Evolutionary conservation across 1,139 yeast species (phyloP).

Genomic region (Kluyveromyces sp.): DNA sequence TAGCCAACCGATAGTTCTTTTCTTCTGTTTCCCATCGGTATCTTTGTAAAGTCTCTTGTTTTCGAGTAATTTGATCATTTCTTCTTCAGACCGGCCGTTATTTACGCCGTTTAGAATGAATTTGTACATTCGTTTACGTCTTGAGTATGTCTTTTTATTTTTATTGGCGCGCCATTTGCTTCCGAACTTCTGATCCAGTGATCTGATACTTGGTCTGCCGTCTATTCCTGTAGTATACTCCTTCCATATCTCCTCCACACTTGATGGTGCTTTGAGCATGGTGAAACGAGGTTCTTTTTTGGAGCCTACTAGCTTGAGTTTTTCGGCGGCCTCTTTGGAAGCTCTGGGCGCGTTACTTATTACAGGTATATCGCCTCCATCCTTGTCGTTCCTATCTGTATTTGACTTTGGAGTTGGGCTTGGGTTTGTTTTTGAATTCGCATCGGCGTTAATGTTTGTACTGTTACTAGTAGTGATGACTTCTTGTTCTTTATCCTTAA

Average conservation of each 20-base stretch:
- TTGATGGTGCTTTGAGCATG: slow-evolving; percentile 29
- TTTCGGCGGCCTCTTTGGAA: not conserved
- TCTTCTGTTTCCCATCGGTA: slow-evolving; percentile 28
- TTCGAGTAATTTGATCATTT: slow-evolving; percentile 29
- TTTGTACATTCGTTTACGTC: slow-evolving; percentile 32
- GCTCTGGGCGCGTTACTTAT: not conserved
- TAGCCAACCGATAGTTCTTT: slow-evolving; percentile 31
- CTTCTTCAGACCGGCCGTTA: slow-evolving; percentile 29
- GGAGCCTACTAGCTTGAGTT: not conserved
- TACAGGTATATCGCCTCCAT: not conserved
- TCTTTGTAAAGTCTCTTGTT: slow-evolving; percentile 25
- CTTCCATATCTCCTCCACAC: slow-evolving; percentile 31
- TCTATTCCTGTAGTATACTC: slow-evolving; percentile 31
- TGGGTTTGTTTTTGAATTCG: too few species aligned
- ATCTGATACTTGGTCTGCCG: slow-evolving; percentile 31
- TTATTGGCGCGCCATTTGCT: slow-evolving; percentile 31
- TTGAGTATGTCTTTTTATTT: slow-evolving; percentile 29
- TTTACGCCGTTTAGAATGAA: slow-evolving; percentile 31
- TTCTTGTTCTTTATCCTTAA: too few species aligned
- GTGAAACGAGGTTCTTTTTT: slow-evolving; percentile 17
- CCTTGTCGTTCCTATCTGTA: too few species aligned
- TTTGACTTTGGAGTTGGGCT: too few species aligned
- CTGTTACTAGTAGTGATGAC: too few species aligned
- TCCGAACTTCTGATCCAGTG: slow-evolving; percentile 31
- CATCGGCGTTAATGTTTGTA: too few species aligned